Base-by-base conservation (phyloP, 2,329 filamentous ascomycete genomes). In the Sclerotinia spermophila region DNA sequence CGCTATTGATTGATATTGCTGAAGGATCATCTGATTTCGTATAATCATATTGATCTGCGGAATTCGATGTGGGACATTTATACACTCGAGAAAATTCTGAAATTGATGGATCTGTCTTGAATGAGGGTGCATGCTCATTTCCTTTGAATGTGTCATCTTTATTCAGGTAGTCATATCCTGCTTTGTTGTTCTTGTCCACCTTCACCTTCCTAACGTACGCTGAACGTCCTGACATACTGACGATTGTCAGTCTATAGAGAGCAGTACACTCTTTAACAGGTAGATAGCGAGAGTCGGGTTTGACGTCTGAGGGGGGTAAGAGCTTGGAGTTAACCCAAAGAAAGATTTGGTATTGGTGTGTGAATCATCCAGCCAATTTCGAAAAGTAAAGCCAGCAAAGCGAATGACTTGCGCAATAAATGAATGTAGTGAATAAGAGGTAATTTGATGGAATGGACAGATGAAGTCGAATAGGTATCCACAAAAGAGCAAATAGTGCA, bases 171-270 rank as follows among this genome's bases (percentile, higher is more conserved):
- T 66, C 68, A 27, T 62, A 70, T 24, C 68, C 68, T 40, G 35
- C 60, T 7, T 44, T 67, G 35, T 72, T 70, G 51, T 72, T 73
- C 10, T 82, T 80, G 68, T 86, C 82, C 0, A 82, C 85, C 72
- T 85, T 86, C 79, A 86, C 86, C 77, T 87, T 87, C 75, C 86
- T 84, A 75, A 86, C 86, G 73, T 85, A 82, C 40, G 86, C 86
- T 77, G 85, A 87, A 65, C 86, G 81, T 72, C 85, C 85, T 7
- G 86, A 87, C 86, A 87, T 87, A n/a, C n/a, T n/a, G 73, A 38
- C 77, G 55, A 30, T 1, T 15, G 27, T 33, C 7, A 38, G 56
- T 42, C 2, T 44, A 3, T n/a, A 8, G 24, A 58, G 38, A 33
- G 35, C 3, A 27, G 8, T 30, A 5, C 58, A 10, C 11, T 5